Percentiles rank a stretch among this genome's conserved stretches.
phyloP scores from a whole-genome alignment of 2,329 filamentous ascomycete genomes.

The Hymenoscyphus albidus region DNA sequence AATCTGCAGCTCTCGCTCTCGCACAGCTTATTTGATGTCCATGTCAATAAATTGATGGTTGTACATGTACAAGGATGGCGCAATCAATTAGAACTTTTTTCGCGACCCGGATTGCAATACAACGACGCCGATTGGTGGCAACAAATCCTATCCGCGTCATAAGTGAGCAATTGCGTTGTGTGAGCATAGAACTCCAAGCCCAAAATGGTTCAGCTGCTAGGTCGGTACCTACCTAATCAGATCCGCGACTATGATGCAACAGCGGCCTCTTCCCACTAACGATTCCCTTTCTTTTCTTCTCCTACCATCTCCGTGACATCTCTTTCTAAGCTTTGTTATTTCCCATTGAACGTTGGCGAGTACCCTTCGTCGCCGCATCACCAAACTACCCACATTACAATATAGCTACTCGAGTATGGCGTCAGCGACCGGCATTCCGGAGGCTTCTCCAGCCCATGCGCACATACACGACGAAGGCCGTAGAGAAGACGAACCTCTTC shows the following conservation, averaged over 20 bases:
- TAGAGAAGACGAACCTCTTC: conserved; percentile 63
- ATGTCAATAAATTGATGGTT: background rate
- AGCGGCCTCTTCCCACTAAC: background rate
- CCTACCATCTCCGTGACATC: background rate
- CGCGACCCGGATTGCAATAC: conserved; percentile 15
- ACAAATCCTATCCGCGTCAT: conserved; percentile 15
- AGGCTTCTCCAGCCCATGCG: conserved; percentile 36
- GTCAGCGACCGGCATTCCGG: conserved; percentile 64
- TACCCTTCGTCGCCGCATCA: background rate
- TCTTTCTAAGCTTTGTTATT: background rate
- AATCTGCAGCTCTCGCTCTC: background rate
- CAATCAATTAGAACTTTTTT: conserved; percentile 8
- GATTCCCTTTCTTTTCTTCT: background rate
- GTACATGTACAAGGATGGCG: conserved; percentile 5
- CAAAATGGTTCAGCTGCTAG: background rate
- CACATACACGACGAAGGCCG: conserved; percentile 29
- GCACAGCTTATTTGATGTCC: background rate
- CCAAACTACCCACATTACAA: background rate
- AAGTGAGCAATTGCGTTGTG: background rate
- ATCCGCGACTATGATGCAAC: background rate
- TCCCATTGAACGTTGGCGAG: background rate
- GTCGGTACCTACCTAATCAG: background rate
- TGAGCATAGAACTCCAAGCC: conserved; percentile 4
- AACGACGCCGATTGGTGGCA: conserved; percentile 19
- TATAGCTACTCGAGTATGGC: conserved; percentile 48